A percentile compares a stretch with the other conserved stretches of the same genome.
phyloP scores from a whole-genome alignment of 345 rosid genomes.

The Balakata baccata region DNA sequence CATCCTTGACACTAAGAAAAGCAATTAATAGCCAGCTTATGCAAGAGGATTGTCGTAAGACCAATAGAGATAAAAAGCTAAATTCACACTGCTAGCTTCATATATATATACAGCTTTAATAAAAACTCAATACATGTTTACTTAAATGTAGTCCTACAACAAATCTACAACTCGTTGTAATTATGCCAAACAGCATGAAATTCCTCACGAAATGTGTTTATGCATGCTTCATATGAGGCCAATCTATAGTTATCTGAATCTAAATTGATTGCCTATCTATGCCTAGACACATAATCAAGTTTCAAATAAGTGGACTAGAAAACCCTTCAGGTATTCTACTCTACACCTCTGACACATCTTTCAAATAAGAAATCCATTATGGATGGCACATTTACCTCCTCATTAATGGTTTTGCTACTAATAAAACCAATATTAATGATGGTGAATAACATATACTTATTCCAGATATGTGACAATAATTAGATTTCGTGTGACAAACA shows the following conservation, averaged over 20 bases:
- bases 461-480: neutral
- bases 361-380: too few species aligned
- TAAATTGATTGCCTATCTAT: neutral
- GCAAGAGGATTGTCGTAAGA: neutral
- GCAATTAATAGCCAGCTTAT: constrained; percentile 5
- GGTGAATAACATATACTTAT: too few species aligned
- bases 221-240: constrained; percentile 87
- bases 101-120: neutral
- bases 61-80: neutral
- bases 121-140: constrained; percentile 9
- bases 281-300: neutral
- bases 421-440: too few species aligned
- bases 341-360: neutral
- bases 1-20: neutral
- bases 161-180: constrained; percentile 81
- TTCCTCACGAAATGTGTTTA: constrained; percentile 93
- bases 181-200: constrained; percentile 98
- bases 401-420: too few species aligned
- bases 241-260: neutral
- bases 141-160: constrained; percentile 23
- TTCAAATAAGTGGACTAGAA: neutral
- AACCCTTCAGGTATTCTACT: neutral
- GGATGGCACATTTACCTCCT: too few species aligned
- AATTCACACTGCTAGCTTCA: neutral
- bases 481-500: neutral